phyloP scores from a whole-genome alignment of 768 basidiomycete genomes.

The Terana coerulea region DNA sequence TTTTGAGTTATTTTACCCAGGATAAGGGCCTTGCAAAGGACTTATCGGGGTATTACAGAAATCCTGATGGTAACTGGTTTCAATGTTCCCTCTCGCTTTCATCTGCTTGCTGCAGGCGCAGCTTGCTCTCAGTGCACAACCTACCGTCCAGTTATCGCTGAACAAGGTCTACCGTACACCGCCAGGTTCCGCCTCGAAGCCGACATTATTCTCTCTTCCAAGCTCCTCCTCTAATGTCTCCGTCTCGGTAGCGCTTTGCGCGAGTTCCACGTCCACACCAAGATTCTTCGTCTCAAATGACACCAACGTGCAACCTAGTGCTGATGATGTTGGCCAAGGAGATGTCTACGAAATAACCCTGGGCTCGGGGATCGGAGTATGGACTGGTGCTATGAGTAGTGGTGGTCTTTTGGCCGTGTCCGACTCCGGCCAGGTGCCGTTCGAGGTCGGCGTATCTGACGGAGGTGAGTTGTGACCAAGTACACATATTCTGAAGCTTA shows the following conservation, averaged over 20 bases:
- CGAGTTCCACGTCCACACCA: conserved; percentile 27
- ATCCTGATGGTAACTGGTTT: not conserved
- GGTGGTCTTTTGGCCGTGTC: conserved; percentile 55
- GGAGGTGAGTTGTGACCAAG: conserved; percentile 15
- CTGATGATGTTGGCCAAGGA: conserved; percentile 28
- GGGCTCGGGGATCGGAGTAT: conserved; percentile 46
- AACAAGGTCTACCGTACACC: conserved; percentile 16
- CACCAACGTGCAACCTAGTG: conserved; percentile 36
- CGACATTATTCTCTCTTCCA: conserved; percentile 27
- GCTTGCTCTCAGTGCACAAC: conserved; percentile 16
- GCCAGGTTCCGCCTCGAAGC: conserved; percentile 8
- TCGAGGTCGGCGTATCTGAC: conserved; percentile 57
- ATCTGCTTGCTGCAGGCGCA: conserved; percentile 18
- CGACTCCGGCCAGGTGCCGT: conserved; percentile 35
- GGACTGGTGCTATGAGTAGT: conserved; percentile 40
- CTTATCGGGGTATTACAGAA: not conserved
- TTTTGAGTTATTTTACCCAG: not conserved
- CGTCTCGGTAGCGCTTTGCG: conserved; percentile 33
- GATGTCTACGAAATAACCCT: conserved; percentile 48
- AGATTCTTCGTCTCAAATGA: conserved; percentile 61
- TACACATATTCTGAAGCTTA: not conserved
- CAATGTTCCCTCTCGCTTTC: conserved; percentile 17
- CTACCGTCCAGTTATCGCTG: conserved; percentile 14
- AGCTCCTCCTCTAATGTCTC: conserved; percentile 20
- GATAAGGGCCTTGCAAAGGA: not conserved